Percentiles rank a stretch among this genome's conserved stretches.
Evolutionary conservation across 1,284 basidiomycete genomes (phyloP).

Genomic region (Schizopora paradoxa): DNA sequence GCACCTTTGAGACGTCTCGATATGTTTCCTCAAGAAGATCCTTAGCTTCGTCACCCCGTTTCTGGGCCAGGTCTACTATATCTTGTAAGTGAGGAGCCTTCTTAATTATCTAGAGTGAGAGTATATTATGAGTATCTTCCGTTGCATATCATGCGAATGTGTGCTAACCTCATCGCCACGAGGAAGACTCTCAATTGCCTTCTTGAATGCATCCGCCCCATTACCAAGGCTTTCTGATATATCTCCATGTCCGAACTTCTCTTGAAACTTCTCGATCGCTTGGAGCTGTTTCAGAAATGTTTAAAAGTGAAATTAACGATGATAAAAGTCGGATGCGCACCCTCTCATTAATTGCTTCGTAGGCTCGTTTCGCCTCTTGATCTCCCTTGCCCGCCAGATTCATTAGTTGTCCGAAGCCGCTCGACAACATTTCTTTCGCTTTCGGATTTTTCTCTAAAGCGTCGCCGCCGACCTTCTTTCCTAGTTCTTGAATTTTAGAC

Average conservation of each 20-base stretch:
- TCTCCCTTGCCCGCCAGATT: constrained; percentile 29
- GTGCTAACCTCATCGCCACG: constrained; percentile 28
- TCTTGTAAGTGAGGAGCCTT: constrained; percentile 28
- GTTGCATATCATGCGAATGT: background rate
- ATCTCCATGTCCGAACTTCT: constrained; percentile 25
- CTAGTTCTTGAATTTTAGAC: constrained; percentile 24
- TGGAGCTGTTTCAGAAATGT: constrained; percentile 20
- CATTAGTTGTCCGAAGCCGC: constrained; percentile 30
- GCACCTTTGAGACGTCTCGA: constrained; percentile 29
- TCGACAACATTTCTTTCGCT: constrained; percentile 30
- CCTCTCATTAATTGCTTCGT: constrained; percentile 30
- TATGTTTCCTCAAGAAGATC: constrained; percentile 33
- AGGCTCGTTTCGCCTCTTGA: constrained; percentile 33
- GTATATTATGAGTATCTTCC: background rate
- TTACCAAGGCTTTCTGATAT: constrained; percentile 23
- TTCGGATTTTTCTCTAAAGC: constrained; percentile 30
- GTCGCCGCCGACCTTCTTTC: constrained; percentile 29
- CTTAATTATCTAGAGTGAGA: constrained; percentile 16
- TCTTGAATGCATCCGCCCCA: constrained; percentile 17
- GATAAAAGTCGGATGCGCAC: constrained; percentile 16
- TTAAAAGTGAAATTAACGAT: background rate
- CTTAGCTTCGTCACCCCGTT: constrained; percentile 30
- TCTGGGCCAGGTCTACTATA: constrained; percentile 27
- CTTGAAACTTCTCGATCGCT: constrained; percentile 26
- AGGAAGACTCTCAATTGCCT: constrained; percentile 27